Base-by-base conservation (phyloP, 768 basidiomycete genomes). In the Cystobasidium onofrii region DNA sequence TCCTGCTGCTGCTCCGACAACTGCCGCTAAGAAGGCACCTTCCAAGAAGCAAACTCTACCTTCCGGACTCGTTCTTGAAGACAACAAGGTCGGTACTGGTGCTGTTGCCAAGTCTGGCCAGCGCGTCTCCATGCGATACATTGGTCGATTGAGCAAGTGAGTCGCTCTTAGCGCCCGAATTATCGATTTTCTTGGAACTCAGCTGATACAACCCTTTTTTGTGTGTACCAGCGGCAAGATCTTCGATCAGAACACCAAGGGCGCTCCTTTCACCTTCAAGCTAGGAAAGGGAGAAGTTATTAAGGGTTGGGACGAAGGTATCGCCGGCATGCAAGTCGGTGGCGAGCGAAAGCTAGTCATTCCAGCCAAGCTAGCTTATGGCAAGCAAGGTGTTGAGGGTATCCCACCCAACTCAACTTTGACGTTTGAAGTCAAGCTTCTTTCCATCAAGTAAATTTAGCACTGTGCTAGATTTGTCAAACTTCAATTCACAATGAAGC, bases 261-360 rank as follows among this genome's bases (percentile, higher is more conserved):
- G 94, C 77, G 88, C 89, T 78, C 91, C 92, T 29, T 90, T 95
- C 80, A 79, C 88, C 82, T 60, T 80, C 79, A 81, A 80, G 34
- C 85, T 98, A 27, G 95, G 94, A 43, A 83, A 86, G 73, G 91
- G 91, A 29, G 89, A 95, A 80, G 95, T 98, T 65, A 96, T 98
- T 82, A 91, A 92, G 84, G 81, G 80, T 18, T 96, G 94, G 93
- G 95, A 97, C 78, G 84, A 90, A 78, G 95, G 94, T 46, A 84
- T 97, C 71, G 87, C 84, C 34, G 95, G 95, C 39, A 96, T 98
- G 93, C 88, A 90, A 78, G 87, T 89, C 46, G 84, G 84, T 55
- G 93, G 94, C 31, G 93, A 97, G 82, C 87, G 95, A 64, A 82
- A 87, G 73, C 83, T 98, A 76, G 87, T 85, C 52, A 85, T 93